Percentiles rank a stretch among this genome's conserved stretches.
Evolutionary conservation across 2,329 filamentous ascomycete species (phyloP).

Genomic region (Penicillium freii): DNA sequence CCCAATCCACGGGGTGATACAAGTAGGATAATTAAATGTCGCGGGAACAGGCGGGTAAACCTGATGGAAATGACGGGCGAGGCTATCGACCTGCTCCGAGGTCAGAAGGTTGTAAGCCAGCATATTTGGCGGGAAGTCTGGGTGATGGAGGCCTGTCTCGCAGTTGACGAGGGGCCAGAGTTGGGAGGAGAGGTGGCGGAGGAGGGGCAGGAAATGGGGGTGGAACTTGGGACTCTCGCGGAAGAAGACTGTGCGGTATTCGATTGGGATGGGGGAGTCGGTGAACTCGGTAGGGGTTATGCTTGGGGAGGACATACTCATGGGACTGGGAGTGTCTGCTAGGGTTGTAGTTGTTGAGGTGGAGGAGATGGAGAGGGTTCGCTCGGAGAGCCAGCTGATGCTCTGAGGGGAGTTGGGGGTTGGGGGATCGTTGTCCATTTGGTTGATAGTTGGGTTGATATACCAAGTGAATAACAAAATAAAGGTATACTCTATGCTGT

Average conservation of each 20-base stretch:
- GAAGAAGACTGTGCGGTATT: neutral
- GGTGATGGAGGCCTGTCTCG: conserved; percentile 37
- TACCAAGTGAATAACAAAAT: too few relatives aligned
- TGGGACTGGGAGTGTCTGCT: neutral
- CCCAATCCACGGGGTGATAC: conserved; percentile 33
- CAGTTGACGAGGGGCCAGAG: conserved; percentile 40
- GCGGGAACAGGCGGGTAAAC: conserved; percentile 34
- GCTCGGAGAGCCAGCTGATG: neutral
- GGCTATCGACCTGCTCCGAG: conserved; percentile 39
- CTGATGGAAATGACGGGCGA: conserved; percentile 46
- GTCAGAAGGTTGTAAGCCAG: conserved; percentile 45
- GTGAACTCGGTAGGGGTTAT: neutral
- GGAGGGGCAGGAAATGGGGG: conserved; percentile 13
- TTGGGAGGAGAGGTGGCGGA: conserved; percentile 31
- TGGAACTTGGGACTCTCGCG: neutral
- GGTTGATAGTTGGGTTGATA: too few relatives aligned
- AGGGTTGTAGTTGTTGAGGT: neutral
- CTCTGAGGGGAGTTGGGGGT: neutral
- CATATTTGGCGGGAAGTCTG: conserved; percentile 38
- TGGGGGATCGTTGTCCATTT: neutral
- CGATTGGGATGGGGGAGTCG: neutral
- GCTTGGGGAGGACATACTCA: neutral
- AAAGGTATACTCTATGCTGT: neutral
- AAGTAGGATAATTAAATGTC: conserved; percentile 37
- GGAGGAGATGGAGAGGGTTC: conserved; percentile 1